Evolutionary conservation across 192 early-diverging fungal genomes (phyloP).

Genomic region (Polychytrium aggregatum): DNA sequence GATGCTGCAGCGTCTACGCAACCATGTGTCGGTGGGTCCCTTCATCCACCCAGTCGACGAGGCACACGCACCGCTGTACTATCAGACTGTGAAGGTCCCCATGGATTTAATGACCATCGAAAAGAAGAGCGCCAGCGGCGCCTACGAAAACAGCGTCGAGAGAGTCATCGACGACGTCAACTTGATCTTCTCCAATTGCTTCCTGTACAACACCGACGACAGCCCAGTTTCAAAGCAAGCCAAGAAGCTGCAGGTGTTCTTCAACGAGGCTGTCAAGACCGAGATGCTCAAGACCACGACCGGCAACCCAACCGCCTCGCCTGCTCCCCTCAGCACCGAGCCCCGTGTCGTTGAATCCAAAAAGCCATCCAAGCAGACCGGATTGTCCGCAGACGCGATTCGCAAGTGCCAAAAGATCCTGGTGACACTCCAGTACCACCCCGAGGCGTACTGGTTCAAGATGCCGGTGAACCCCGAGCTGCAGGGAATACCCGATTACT

Average conservation of each 20-base stretch:
- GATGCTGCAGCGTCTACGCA: conserved; percentile 11
- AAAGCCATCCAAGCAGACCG: conserved; percentile 13
- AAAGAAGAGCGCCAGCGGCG: conserved; percentile 38
- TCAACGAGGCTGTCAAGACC: conserved; percentile 11
- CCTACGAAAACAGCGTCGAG: conserved; percentile 36
- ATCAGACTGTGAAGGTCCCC: conserved; percentile 39
- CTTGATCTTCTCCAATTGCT: conserved; percentile 64
- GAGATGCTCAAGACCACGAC: conserved; percentile 3
- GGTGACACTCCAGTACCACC: conserved; percentile 10
- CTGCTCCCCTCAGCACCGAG: conserved; percentile 14
- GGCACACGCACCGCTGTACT: conserved; percentile 18
- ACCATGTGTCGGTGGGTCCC: conserved; percentile 17
- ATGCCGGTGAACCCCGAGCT: conserved; percentile 61
- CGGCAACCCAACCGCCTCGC: conserved; percentile 10
- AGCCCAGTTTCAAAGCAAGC: conserved; percentile 18
- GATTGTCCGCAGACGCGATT: conserved; percentile 2
- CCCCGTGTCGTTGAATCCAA: conserved; percentile 17
- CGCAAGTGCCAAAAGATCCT: conserved; percentile 18
- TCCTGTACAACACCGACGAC: conserved; percentile 55
- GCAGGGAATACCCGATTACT: conserved; percentile 78
- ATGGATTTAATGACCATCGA: conserved; percentile 63
- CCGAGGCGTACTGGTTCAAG: conserved; percentile 21
- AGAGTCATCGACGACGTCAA: conserved; percentile 49
- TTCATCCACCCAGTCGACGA: conserved; percentile 28
- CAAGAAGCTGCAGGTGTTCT: conserved; percentile 18